A percentile compares a stretch with the other conserved stretches of the same genome.
phyloP scores from a whole-genome alignment of 2,329 filamentous ascomycete species.

The Aureobasidium pullulans region DNA sequence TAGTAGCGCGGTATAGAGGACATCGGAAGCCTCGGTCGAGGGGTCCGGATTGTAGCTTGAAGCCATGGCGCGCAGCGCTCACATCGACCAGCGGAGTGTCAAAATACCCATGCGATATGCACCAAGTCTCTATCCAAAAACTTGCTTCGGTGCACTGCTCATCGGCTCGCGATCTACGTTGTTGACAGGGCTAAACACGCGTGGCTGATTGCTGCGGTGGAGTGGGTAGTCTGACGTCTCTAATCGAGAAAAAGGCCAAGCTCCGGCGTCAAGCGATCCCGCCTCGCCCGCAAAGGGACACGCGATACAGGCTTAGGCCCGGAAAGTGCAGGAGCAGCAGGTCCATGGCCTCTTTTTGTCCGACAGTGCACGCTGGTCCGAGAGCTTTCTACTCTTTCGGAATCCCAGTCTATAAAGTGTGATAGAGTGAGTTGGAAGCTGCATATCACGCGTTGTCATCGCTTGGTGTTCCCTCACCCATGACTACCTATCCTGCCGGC shows the following conservation, averaged over 20 bases:
- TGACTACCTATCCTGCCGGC: neutral
- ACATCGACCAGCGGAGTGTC: neutral
- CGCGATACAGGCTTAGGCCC: neutral
- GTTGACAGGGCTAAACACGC: neutral
- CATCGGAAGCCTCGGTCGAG: conserved; percentile 18
- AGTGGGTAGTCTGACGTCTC: neutral
- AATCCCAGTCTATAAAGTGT: neutral
- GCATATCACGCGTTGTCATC: conserved; percentile 4
- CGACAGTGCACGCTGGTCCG: neutral
- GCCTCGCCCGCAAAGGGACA: neutral
- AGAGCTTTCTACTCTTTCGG: neutral
- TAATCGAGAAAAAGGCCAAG: neutral
- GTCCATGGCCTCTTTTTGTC: neutral
- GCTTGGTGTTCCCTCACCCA: neutral
- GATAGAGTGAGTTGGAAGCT: neutral
- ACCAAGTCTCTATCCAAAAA: neutral
- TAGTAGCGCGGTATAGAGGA: conserved; percentile 22
- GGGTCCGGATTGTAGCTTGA: conserved; percentile 22
- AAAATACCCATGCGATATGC: conserved; percentile 3
- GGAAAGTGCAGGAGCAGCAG: neutral
- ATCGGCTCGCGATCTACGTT: neutral
- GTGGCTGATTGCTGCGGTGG: neutral
- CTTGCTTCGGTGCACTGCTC: neutral
- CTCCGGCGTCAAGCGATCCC: neutral
- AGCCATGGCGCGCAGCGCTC: conserved; percentile 5